Evolutionary conservation across 441 rosid species (phyloP), one percentile per base, ranked within the genome.

Genomic region (Omphalea diandra): DNA sequence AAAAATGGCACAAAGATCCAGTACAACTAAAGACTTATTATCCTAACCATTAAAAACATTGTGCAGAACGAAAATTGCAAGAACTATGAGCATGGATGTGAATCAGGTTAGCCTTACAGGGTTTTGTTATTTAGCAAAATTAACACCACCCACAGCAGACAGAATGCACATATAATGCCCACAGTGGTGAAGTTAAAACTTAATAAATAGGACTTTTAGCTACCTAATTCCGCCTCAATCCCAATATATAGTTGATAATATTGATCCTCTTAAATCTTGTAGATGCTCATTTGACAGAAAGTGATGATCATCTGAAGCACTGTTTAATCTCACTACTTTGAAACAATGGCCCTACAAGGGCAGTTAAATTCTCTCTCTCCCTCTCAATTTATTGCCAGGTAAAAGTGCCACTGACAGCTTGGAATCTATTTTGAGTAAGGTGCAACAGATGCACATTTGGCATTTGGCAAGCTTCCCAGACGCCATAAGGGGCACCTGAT

Each of bases 381-480:
- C n/a, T n/a, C n/a, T n/a, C n/a, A n/a, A n/a, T n/a, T n/a, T n/a
- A n/a, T n/a, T n/a, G n/a, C n/a, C n/a, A n/a, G n/a, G n/a, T n/a
- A n/a, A n/a, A n/a, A n/a, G n/a, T n/a, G n/a, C n/a, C n/a, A n/a
- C n/a, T n/a, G n/a, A n/a, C n/a, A n/a, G n/a, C n/a, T n/a, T n/a
- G n/a, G n/a, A n/a, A n/a, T n/a, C n/a, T n/a, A 36, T 33, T 33
- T n/a, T 4, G 27, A 53, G 58, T 53, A n/a, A n/a, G 26, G 33
- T 32, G 29, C 15, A 22, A 60, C 18, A 22, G 65, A 1, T 60
- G 31, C 20, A 60, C 27, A 38, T 20, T 9, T n/a, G n/a, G n/a
- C n/a, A n/a, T n/a, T n/a, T 60, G 65, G 47, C 65, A 60, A 60
- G 31, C 22, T 32, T 32, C 63, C 29, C 4, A 60, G 40, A 33